Evolutionary conservation across 2,329 filamentous ascomycete species (phyloP), one percentile per base, ranked within the genome.

Genomic region (Neurospora crassa): DNA sequence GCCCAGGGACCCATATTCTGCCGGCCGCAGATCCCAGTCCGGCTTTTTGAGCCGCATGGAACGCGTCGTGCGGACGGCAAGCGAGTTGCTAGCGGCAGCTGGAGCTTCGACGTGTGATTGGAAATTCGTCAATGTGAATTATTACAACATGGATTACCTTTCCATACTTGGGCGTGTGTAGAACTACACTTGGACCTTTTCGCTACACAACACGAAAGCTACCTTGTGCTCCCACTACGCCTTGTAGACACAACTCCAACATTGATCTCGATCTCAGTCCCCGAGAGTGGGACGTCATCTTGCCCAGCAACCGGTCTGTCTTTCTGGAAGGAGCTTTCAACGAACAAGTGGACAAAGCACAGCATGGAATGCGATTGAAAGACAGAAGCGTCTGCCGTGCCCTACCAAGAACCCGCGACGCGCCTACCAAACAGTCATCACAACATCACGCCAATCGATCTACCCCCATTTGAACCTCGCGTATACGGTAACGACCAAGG

Each of bases 21-120:
- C 40, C 43, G 43, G 43, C 34, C 68, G 43, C 68, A 69, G 68
- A 69, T 69, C 41, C 53, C 40, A 70, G 67, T 67, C 63, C 67
- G 42, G 68, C 67, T 37, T 43, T 69, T 69, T 69, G 45, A 69
- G 70, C 70, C 67, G 29, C 70, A 68, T 47, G 24, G 47, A 59
- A 63, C 53, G 53, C 53, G 53, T 63, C 53, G 53, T 63, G 53
- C 53, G 14, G 24, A 63, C 53, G 53, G 53, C 53, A 63, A 63
- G 53, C 53, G 34, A 5, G 53, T 34, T 37, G 16, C 53, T 63
- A 63, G 53, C 29, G 53, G 53, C 53, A 63, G 53, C 53, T 63
- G 53, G 53, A 63, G 53, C 53, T 63, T 63, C 53, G 53, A 63
- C 53, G 29, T 63, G 53, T 63, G 53, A 11, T 63, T 37, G 53